These are phyloP conservation scores for Tephrocybe sp. DNA, from an alignment of 768 basidiomycete genomes.

Conservation along the genomic window DNA sequence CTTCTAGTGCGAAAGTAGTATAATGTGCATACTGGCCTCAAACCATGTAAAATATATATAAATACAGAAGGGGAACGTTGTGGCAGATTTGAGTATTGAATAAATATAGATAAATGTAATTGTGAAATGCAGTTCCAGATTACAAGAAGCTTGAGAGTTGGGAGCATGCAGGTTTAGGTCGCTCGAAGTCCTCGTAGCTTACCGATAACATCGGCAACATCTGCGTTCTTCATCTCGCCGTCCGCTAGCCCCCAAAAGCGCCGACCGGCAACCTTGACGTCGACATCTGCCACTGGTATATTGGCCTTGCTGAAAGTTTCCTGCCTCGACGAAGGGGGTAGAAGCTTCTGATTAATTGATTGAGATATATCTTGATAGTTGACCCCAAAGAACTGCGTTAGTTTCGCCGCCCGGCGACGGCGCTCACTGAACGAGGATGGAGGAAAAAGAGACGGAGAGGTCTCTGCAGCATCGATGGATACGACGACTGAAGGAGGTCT, in stretches of 20 bases:
- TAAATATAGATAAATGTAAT: conserved; percentile 17
- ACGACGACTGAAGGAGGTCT: neutral
- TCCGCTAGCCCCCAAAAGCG: conserved; percentile 41
- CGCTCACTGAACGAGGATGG: conserved; percentile 16
- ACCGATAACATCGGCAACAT: conserved; percentile 42
- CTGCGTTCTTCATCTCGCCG: conserved; percentile 31
- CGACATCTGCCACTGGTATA: conserved; percentile 27
- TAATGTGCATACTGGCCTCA: neutral
- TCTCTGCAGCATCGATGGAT: neutral
- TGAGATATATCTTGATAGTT: conserved; percentile 43
- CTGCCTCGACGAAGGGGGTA: neutral
- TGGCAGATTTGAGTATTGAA: too few species aligned
- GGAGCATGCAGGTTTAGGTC: conserved; percentile 9
- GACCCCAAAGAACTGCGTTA: conserved; percentile 60
- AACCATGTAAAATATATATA: conserved; percentile 4
- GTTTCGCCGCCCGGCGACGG: conserved; percentile 50
- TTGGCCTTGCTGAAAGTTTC: neutral
- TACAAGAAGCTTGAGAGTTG: conserved; percentile 6
- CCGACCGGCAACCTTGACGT: conserved; percentile 37
- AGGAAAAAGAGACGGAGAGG: neutral
- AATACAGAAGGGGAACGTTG: conserved; percentile 2
- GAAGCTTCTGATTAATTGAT: conserved; percentile 16
- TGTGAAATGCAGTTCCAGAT: conserved; percentile 9
- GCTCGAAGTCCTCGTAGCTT: conserved; percentile 44
- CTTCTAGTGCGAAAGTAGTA: conserved; percentile 78